A percentile compares a stretch with the other conserved stretches of the same genome.
Evolutionary conservation across 225 moss, liverwort and hornwort genomes (phyloP).

Genomic region (Sphagnum tenellum): DNA sequence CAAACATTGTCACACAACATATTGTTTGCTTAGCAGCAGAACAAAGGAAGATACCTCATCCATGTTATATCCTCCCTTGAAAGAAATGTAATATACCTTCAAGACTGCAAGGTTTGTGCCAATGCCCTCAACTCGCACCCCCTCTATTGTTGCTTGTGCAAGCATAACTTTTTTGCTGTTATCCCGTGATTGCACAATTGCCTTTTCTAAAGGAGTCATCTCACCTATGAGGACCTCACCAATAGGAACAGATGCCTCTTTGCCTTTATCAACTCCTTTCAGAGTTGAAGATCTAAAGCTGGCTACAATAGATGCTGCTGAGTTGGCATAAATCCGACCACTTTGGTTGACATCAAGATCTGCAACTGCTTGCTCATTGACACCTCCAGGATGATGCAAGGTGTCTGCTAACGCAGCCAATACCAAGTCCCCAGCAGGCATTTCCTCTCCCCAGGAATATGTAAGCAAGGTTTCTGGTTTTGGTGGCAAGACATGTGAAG

Average conservation of each 20-base stretch:
- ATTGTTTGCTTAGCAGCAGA: background rate
- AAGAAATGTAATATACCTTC: constrained; percentile 40
- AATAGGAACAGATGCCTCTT: constrained; percentile 52
- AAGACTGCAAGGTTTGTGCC: constrained; percentile 84
- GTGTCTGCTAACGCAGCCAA: constrained; percentile 70
- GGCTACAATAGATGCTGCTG: constrained; percentile 39
- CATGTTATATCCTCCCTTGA: background rate
- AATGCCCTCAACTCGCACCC: constrained; percentile 91
- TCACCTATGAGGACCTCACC: constrained; percentile 91
- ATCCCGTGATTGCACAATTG: constrained; percentile 74
- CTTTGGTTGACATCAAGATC: constrained; percentile 38
- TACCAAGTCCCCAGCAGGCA: constrained; percentile 87
- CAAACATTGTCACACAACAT: background rate
- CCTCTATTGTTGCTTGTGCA: constrained; percentile 80
- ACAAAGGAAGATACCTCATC: background rate
- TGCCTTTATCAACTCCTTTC: constrained; percentile 26
- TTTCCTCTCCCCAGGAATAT: constrained; percentile 66
- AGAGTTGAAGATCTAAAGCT: constrained; percentile 53
- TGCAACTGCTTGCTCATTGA: constrained; percentile 23
- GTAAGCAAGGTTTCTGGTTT: constrained; percentile 78
- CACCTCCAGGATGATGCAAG: constrained; percentile 40
- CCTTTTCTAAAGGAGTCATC: constrained; percentile 70
- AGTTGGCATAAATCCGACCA: constrained; percentile 29
- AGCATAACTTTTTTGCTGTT: constrained; percentile 73
- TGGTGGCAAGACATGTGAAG: constrained; percentile 61